Conservation (phyloP, 805 yeast species). For the Wickerhamiella lipophila region DNA sequence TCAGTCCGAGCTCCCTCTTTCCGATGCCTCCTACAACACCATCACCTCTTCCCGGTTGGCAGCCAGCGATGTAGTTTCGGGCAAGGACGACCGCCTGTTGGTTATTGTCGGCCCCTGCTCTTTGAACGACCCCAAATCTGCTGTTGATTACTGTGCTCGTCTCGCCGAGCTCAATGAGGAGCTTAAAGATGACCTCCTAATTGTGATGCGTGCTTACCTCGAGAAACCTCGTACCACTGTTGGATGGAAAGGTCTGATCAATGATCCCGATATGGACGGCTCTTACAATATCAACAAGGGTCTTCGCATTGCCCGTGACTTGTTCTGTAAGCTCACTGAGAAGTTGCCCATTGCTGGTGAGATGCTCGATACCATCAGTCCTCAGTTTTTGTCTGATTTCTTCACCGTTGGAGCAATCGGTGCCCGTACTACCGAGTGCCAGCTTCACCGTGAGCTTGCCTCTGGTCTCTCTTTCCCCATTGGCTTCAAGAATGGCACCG, state of each 20-base stretch:
- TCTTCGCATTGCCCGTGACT: slow-evolving; percentile 70
- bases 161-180: slow-evolving; percentile 47
- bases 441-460: slow-evolving; percentile 91
- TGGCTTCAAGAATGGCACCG: slow-evolving; percentile 97
- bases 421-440: slow-evolving; percentile 97
- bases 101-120: slow-evolving; percentile 96
- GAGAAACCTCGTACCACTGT: slow-evolving; percentile 98
- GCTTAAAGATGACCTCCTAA: slow-evolving; percentile 60
- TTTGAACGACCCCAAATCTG: slow-evolving; percentile 86
- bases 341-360: slow-evolving; percentile 85
- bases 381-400: slow-evolving; percentile 85
- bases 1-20: slow-evolving; percentile 71
- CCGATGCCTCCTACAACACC: slow-evolving; percentile 44
- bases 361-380: slow-evolving; percentile 95
- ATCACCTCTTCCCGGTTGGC: slow-evolving; percentile 67
- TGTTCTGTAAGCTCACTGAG: slow-evolving; percentile 73
- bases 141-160: slow-evolving; percentile 70
- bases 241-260: slow-evolving; percentile 97
- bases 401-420: slow-evolving; percentile 97
- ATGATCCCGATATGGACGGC: slow-evolving; percentile 92
- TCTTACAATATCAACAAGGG: slow-evolving; percentile 93
- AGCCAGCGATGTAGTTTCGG: slow-evolving; percentile 59
- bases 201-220: slow-evolving; percentile 94
- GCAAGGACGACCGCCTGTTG: slow-evolving; percentile 74
- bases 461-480: slow-evolving; percentile 96